Base-by-base conservation (phyloP, 257 asterid genomes). In the Orobanche coerulescens region DNA sequence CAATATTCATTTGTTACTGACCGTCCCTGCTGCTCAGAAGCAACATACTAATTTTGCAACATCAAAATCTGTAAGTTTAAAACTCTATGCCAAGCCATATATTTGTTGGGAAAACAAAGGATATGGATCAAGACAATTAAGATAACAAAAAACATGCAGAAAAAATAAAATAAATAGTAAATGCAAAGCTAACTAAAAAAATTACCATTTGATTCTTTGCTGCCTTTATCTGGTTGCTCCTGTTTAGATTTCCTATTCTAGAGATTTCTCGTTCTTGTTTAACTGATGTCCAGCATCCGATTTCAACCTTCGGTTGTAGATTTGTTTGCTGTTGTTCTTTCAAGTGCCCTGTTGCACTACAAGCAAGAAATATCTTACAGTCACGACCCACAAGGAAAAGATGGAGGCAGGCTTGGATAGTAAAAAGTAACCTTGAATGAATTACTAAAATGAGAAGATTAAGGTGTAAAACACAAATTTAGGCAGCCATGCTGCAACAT, bases 271-370 rank as follows among this genome's bases (percentile, higher is more conserved):
- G 63, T 46, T 78, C 73, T 36, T 34, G 87, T 66, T 80, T 87
- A 28, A 83, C 94, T 18, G 95, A 74, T 42, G 80, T 84, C 95
- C 95, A 87, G 61, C 84, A 68, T 50, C 88, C 85, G 49, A 2
- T 59, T 66, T 82, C 79, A 52, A 61, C 73, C 79, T 75, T 79
- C 23, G 77, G 79, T 62, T 55, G 62, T 26, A 26, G 36, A 59
- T 73, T 64, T 62, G 70, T 54, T 64, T 56, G 71, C 60, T 43
- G 77, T 71, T 59, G n/a, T n/a, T n/a, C 74, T 71, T 60, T 71
- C 58, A 74, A 39, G 53, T 37, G 75, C 66, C 33, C 58, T 43
- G 73, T 63, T 46, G 54, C 46, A 62, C 81, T 77, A 69, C 55
- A 49, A 74, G 71, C 22, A 48, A 63, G 50, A 46, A 64, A 64